Base-by-base conservation (phyloP, 768 basidiomycete species). In the Jaapia argillacea region DNA sequence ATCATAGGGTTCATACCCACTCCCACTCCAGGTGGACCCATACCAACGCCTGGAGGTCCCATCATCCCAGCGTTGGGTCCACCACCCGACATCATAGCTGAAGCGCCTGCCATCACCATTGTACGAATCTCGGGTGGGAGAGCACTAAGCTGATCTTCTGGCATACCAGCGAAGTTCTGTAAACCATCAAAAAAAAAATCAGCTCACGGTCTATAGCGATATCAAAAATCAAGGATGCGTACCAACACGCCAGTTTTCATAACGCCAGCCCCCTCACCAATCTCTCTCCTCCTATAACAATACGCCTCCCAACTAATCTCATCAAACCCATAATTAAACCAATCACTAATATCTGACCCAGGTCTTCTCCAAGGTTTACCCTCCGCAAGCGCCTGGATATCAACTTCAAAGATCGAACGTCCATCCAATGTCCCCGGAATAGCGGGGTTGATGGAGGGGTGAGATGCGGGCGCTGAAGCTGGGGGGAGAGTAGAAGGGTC, bases 311-410 rank as follows among this genome's bases (percentile, higher is more conserved):
- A 99, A 25, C 85, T 86, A 13, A 88, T 74, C 63, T 99, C 96
- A 61, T 99, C 96, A 55, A 98, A 98, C 0, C 96, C 96, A 53
- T 96, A 98, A 63, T 99, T 98, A 65, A 99, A 99, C 85, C 92
- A 99, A 66, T 97, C 93, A 51, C 86, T 85, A 48, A 96, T 71
- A 66, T 96, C 91, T 3, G 87, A 81, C 25, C 96, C 96, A 5
- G 92, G 85, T 46, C 81, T 65, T 48, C 96, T 69, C 96, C 96
- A 99, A 3, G 82, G 81, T 56, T 94, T 94, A n/a, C n/a, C n/a
- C 48, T 89, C 85, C 6, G 72, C 64, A 68, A 85, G 69, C 22
- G 77, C 75, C 36, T 59, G 71, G 40, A 94, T 53, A 57, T 96
- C 93, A 22, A 91, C 72, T 44, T 96, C 92, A 26, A 89, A 76